Conservation (phyloP, 495 filamentous ascomycete species). For the Xylaria bambusicola region DNA sequence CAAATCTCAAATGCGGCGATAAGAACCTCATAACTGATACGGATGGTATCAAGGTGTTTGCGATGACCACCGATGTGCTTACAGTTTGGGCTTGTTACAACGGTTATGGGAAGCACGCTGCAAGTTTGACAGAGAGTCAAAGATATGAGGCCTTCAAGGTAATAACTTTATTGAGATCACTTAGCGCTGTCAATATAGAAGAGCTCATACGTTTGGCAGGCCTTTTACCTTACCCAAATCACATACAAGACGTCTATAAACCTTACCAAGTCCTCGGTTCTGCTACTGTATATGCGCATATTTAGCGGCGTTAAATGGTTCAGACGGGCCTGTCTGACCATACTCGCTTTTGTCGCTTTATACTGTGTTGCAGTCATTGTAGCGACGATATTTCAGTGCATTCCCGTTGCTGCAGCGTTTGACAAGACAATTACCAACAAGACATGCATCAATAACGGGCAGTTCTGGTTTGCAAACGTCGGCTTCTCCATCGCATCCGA, state of each 20-base stretch:
- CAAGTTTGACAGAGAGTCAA: slow-evolving; percentile 18
- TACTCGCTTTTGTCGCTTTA: slow-evolving; percentile 24
- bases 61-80: background rate
- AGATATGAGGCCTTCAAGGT: slow-evolving; percentile 33
- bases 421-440: slow-evolving; percentile 48
- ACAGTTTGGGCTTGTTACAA: slow-evolving; percentile 3
- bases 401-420: slow-evolving; percentile 56
- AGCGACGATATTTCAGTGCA: slow-evolving; percentile 53
- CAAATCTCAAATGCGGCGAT: background rate
- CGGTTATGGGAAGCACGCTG: slow-evolving; percentile 31
- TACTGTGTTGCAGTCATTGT: slow-evolving; percentile 35
- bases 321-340: slow-evolving; percentile 22
- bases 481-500: slow-evolving; percentile 58
- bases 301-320: slow-evolving; percentile 36
- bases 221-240: slow-evolving; percentile 36
- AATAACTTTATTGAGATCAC: background rate
- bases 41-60: slow-evolving; percentile 1
- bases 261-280: slow-evolving; percentile 37
- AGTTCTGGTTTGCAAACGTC: slow-evolving; percentile 54
- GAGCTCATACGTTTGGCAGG: slow-evolving; percentile 15
- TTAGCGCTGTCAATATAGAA: background rate
- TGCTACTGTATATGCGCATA: slow-evolving; percentile 40
- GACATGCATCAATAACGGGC: slow-evolving; percentile 49
- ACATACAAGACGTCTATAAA: slow-evolving; percentile 38
- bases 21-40: background rate